phyloP scores from a whole-genome alignment of 2,329 filamentous ascomycete species.

The Aspergillus brunneoviolaceus region DNA sequence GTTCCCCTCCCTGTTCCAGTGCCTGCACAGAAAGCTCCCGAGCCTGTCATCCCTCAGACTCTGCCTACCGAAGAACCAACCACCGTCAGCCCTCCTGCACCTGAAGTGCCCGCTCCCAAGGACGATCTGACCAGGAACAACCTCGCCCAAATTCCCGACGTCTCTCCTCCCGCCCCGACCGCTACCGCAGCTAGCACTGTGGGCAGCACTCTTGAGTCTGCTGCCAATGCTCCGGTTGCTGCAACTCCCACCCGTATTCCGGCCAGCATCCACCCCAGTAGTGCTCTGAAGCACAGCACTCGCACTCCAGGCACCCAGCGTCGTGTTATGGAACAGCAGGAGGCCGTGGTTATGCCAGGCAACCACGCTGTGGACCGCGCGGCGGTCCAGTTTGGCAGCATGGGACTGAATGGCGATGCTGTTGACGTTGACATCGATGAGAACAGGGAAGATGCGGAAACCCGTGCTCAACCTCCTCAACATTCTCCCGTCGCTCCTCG shows the following conservation, averaged over 20 bases:
- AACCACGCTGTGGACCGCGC: slow-evolving; percentile 92
- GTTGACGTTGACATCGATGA: slow-evolving; percentile 73
- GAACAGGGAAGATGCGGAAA: slow-evolving; percentile 92
- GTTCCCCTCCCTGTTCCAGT: slow-evolving; percentile 41
- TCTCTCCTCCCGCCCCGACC: slow-evolving; percentile 72
- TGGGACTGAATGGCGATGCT: slow-evolving; percentile 75
- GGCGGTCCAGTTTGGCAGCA: slow-evolving; percentile 93
- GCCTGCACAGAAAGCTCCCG: slow-evolving; percentile 36
- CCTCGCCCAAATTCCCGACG: slow-evolving; percentile 84
- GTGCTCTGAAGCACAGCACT: slow-evolving; percentile 70
- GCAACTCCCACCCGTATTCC: slow-evolving; percentile 56
- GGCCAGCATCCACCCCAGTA: slow-evolving; percentile 73
- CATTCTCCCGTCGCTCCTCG: slow-evolving; percentile 87
- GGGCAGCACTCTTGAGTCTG: slow-evolving; percentile 79
- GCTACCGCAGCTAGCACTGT: slow-evolving; percentile 86
- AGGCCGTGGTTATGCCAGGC: slow-evolving; percentile 96
- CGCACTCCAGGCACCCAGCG: slow-evolving; percentile 81
- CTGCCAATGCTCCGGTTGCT: slow-evolving; percentile 57
- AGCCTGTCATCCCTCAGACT: slow-evolving; percentile 31
- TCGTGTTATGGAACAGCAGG: slow-evolving; percentile 88
- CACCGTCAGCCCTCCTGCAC: slow-evolving; percentile 39
- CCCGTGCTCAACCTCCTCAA: slow-evolving; percentile 85
- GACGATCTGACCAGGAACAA: slow-evolving; percentile 88
- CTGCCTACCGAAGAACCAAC: slow-evolving; percentile 37
- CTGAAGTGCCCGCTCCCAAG: slow-evolving; percentile 64